Base-by-base conservation (phyloP, 1,284 basidiomycete genomes). In the Cutaneotrichosporon mucoides region DNA sequence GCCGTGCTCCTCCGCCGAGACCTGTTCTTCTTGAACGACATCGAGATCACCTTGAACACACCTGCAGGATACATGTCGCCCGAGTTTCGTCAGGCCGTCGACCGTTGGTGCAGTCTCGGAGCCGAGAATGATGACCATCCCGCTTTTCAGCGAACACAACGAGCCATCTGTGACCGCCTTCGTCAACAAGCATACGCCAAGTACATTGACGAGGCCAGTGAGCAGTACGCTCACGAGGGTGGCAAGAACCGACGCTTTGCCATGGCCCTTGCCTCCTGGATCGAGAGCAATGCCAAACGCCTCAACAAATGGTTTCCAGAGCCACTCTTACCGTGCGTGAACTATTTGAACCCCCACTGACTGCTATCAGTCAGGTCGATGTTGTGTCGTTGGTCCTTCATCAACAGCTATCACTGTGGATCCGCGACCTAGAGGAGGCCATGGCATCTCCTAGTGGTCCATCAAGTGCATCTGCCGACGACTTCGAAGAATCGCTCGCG, bases 401-500 rank as follows among this genome's bases (percentile, higher is more conserved):
- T 63, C 84, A 87, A 38, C 82, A 84, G 37, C 80, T 92, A 12
- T 90, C 92, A 1, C 79, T 87, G 52, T 88, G 88, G 73, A 79
- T 95, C 10, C 80, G 81, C 45, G 93, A 96, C 53, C 75, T 97
- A 33, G 85, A 89, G 65, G 82, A 82, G 48, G 85, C 86, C 5
- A 69, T 74, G 68, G 48, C 56, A 1, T 42, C 59, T 2, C 44
- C 64, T 2, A 59, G 57, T 11, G n/a, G 13, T 10, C 54, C 62
- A 3, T 47, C 56, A 1, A 47, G 50, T 1, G 57, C 63, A 3
- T 86, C 87, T 1, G 87, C 88, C 60, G 84, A 90, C 3, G 88
- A 87, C 2, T 88, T 94, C 55, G 88, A 91, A 63, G 92, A 98
- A 72, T 86, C 95, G 35, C 92, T 97, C 66, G 82, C 85, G 0